Evolutionary conservation across 176 grass and related monocot species (phyloP), one percentile per base, ranked within the genome.

Genomic region (Hyparrhenia diplandra): DNA sequence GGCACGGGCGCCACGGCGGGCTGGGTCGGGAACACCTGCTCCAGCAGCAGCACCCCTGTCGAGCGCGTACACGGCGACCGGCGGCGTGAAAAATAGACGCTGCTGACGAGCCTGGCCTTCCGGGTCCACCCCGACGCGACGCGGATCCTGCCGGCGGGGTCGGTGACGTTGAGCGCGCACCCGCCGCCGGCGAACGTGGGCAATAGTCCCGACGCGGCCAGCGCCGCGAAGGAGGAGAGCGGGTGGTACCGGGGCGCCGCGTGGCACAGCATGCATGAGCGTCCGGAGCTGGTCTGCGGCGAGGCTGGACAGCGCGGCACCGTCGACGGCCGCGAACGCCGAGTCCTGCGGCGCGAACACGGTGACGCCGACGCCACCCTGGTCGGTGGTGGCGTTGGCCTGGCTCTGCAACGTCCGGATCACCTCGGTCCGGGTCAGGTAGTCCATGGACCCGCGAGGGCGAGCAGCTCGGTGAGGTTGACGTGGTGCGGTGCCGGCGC

Each of bases 201-300:
- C 5, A 85, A 81, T 0, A 84, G 81, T 39, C 82, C 64, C 71
- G 76, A 52, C 13, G 10, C 42, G 4, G 83, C 88, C 10, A 93
- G 87, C 73, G 16, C 51, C 2, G 45, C 27, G 91, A 93, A 93
- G 1, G 88, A 46, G 21, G 91, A 82, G 8, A 93, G 85, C 30
- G 54, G 82, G 76, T 67, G 58, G 87, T 69, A 93, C 16, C 10
- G 60, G 5, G 90, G 81, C 59, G 27, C 29, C 40, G 59, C 84
- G 55, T 93, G 87, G 87, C 80, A 81, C 49, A 89, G 84, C 73
- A 89, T 75, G 1, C 73, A 89, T 75, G 1, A 93, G 91, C 77
- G 67, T 37, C 17, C 75, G 78, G 31, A 93, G 84, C 40, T 82
- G 62, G 84, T 93, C 77, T 6, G 30, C 11, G 32, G 87, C 82